Conservation (phyloP, 768 basidiomycete species). For the Butyriboletus loyo region DNA sequence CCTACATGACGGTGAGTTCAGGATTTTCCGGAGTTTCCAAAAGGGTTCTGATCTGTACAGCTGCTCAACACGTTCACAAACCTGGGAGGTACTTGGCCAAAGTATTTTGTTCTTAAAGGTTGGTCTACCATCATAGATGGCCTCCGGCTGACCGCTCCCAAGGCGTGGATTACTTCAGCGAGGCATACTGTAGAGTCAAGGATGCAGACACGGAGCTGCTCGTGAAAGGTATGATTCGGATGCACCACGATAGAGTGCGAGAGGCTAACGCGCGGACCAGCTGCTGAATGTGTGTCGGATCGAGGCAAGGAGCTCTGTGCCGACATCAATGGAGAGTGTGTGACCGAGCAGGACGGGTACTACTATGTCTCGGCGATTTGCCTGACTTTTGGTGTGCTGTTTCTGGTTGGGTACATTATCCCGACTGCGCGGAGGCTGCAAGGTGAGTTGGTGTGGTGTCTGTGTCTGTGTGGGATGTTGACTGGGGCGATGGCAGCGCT, state of each 20-base stretch:
- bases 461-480: background rate
- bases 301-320: conserved; percentile 79
- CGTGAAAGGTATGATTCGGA: conserved; percentile 49
- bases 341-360: conserved; percentile 88
- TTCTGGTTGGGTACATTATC: conserved; percentile 73
- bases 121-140: background rate
- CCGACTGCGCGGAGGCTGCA: conserved; percentile 86
- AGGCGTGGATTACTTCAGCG: conserved; percentile 87
- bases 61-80: conserved; percentile 94
- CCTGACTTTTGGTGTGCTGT: conserved; percentile 67
- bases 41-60: conserved; percentile 38
- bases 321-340: conserved; percentile 73
- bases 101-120: conserved; percentile 94
- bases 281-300: conserved; percentile 88
- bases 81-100: conserved; percentile 97
- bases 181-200: conserved; percentile 77
- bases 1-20: conserved; percentile 91
- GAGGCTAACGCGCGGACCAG: conserved; percentile 37
- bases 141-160: conserved; percentile 8
- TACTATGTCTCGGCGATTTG: conserved; percentile 83
- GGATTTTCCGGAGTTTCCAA: background rate
- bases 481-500: conserved; percentile 44
- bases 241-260: background rate
- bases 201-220: conserved; percentile 50
- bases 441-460: conserved; percentile 47